Evolutionary conservation across 2,329 filamentous ascomycete genomes (phyloP), one percentile per base, ranked within the genome.

Genomic region (Epichloe coenophiala): DNA sequence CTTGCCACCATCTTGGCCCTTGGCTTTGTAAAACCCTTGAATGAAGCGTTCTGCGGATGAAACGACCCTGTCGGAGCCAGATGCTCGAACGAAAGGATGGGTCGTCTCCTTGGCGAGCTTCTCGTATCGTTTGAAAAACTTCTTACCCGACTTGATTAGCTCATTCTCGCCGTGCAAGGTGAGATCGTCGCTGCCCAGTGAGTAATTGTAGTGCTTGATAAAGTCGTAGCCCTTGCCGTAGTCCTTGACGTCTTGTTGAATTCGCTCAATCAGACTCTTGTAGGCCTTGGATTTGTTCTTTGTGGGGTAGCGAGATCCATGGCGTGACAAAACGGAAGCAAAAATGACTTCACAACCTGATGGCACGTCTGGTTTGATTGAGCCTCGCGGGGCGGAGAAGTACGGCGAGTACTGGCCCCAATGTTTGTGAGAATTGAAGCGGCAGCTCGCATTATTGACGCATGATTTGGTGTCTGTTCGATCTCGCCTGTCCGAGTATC

Each of bases 341-440:
- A 95, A 91, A 3, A 83, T 91, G 58, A 91, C 69, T 12, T 77
- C 70, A 67, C 90, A 96, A n/a, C 71, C 73, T 1, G 70, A 57
- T 0, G 88, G 89, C 1, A 84, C 69, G 7, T 71, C 70, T 6
- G 73, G 58, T 15, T 79, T 71, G 47, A 88, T 78, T 3, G 78
- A 41, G 7, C 39, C 71, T 1, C 84, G 88, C 6, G 81, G 76
- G 0, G 90, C 83, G 1, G 83, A 76, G 67, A 86, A 95, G 68
- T 81, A 94, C 2, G 89, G 87, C 17, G 88, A 85, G 65, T 95
- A 95, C 64, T 91, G 88, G 51, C 89, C 90, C 88, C 88, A 95
- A 50, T 73, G 76, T 57, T 81, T 84, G 1, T 81, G 79, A 43
- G 83, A 74, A 35, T 75, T 63, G 4, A 76, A 66, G 45, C 74